These are phyloP conservation scores for Cucurbitaria berberidis DNA, from an alignment of 2,329 filamentous ascomycete genomes.

Conservation along the genomic window DNA sequence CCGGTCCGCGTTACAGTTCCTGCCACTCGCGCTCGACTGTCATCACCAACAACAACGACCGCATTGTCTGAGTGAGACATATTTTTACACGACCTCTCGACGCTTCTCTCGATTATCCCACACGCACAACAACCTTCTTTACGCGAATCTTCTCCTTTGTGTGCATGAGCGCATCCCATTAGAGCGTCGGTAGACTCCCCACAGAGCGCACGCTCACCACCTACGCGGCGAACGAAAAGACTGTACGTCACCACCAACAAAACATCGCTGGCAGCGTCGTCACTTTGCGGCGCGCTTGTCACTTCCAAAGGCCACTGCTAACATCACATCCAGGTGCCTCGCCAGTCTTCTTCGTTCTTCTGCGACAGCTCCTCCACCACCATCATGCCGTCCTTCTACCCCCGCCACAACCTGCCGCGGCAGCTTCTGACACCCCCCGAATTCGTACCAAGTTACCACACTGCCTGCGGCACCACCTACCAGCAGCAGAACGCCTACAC, in stretches of 20 bases:
- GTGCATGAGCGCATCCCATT: slow-evolving; percentile 47
- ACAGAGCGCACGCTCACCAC: slow-evolving; percentile 47
- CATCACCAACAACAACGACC: slow-evolving; percentile 10
- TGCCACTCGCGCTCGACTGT: slow-evolving; percentile 12
- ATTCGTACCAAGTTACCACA: slow-evolving; percentile 52
- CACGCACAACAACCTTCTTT: slow-evolving; percentile 23
- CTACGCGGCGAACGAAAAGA: slow-evolving; percentile 47
- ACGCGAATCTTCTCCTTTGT: slow-evolving; percentile 31
- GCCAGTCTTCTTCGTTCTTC: slow-evolving; percentile 53
- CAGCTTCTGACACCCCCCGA: slow-evolving; percentile 58
- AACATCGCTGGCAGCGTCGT: slow-evolving; percentile 3
- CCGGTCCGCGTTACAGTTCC: slow-evolving; percentile 32
- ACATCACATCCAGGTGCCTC: slow-evolving; percentile 42
- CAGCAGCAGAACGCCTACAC: slow-evolving; percentile 55
- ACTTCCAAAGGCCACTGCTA: slow-evolving; percentile 14
- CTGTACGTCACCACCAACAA: slow-evolving; percentile 39
- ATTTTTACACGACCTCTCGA: slow-evolving; percentile 34
- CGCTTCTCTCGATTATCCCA: slow-evolving; percentile 26
- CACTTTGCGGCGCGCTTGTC: slow-evolving; percentile 1
- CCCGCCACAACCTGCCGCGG: slow-evolving; percentile 52
- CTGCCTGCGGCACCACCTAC: slow-evolving; percentile 54
- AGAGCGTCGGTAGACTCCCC: slow-evolving; percentile 41
- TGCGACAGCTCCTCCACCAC: slow-evolving; percentile 38
- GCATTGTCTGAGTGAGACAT: slow-evolving; percentile 29
- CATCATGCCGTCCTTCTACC: slow-evolving; percentile 60